These are phyloP conservation scores for Podila epigama DNA, from an alignment of 192 early-diverging fungal species.

Conservation along the genomic window DNA sequence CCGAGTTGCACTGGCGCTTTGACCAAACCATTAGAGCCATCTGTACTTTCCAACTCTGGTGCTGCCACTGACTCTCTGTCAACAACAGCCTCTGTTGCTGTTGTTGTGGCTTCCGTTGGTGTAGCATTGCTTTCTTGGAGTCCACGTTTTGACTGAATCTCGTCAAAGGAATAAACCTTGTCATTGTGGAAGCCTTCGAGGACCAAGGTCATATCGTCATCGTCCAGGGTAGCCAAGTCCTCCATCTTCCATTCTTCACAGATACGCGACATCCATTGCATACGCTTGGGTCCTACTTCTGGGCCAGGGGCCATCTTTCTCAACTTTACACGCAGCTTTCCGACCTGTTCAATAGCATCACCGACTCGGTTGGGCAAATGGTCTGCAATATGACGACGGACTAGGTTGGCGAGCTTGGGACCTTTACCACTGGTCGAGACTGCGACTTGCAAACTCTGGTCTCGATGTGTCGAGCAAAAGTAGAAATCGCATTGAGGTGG, in stretches of 20 bases:
- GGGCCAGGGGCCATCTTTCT: slow-evolving; percentile 70
- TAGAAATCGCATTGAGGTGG: slow-evolving; percentile 93
- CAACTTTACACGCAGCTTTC: slow-evolving; percentile 66
- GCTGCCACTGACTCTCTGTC: no score
- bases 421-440: slow-evolving; percentile 90
- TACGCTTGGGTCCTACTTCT: slow-evolving; percentile 71
- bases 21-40: not conserved
- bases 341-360: slow-evolving; percentile 76
- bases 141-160: no score
- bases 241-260: slow-evolving; percentile 88
- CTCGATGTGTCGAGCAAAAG: slow-evolving; percentile 86
- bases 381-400: slow-evolving; percentile 71
- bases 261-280: slow-evolving; percentile 83
- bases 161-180: slow-evolving; percentile 32
- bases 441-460: slow-evolving; percentile 87
- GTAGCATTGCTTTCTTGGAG: no score
- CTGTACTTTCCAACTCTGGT: not conserved
- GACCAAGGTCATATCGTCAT: slow-evolving; percentile 64
- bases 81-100: not conserved
- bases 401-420: slow-evolving; percentile 85
- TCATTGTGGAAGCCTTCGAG: slow-evolving; percentile 66
- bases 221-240: slow-evolving; percentile 72
- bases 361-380: slow-evolving; percentile 68
- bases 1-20: slow-evolving; percentile 20
- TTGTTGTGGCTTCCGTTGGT: not conserved